phyloP scores from a whole-genome alignment of 169 alveolate species.

The Plasmodium malariae region DNA sequence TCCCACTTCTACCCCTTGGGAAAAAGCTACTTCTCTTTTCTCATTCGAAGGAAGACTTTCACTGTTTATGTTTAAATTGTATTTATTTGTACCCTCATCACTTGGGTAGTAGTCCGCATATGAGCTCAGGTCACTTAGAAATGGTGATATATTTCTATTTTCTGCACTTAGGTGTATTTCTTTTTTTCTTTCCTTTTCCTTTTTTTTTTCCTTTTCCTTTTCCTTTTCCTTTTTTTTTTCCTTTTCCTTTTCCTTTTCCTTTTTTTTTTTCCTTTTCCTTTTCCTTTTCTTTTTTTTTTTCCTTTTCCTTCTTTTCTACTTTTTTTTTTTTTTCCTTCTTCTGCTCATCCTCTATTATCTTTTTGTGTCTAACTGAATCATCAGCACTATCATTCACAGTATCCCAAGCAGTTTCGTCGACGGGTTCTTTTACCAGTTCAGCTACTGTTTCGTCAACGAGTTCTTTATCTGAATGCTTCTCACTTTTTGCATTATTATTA shows the following conservation, averaged over 20 bases:
- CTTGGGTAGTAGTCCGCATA: constrained; percentile 66
- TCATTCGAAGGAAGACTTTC: background rate
- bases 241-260: background rate
- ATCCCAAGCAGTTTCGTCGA: no score
- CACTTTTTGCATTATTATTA: constrained; percentile 3
- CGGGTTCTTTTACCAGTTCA: background rate
- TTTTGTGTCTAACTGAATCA: background rate
- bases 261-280: background rate
- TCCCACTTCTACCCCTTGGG: background rate
- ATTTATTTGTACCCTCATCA: constrained; percentile 23
- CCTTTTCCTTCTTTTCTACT: background rate
- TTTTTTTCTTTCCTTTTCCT: constrained; percentile 1
- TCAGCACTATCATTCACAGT: no score
- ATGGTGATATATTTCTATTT: constrained; percentile 57
- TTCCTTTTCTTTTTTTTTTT: background rate
- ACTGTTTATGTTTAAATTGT: constrained; percentile 3
- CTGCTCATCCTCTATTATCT: constrained; percentile 6
- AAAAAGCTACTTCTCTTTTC: background rate
- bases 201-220: background rate
- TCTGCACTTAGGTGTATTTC: constrained; percentile 7
- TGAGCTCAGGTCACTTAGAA: constrained; percentile 68
- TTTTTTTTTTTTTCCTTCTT: background rate
- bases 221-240: background rate
- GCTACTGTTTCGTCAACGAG: background rate
- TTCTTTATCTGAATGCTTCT: background rate